Conservation (phyloP, 129 eudicot species). For the Glebionis coronaria region DNA sequence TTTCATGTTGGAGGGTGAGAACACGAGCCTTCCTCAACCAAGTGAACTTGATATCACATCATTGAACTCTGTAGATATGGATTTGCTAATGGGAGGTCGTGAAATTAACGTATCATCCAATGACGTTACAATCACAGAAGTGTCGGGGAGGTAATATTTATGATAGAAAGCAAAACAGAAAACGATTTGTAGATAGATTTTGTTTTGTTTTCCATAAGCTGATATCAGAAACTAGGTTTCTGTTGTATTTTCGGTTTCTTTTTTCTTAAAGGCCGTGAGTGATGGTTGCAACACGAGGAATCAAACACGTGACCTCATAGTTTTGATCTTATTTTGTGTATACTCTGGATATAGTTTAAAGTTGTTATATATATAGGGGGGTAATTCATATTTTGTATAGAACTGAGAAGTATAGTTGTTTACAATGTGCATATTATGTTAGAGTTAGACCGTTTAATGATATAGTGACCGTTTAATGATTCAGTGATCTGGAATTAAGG, state of each 20-base stretch:
- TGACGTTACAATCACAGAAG: constrained; percentile 36
- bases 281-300: constrained; percentile 8
- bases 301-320: constrained; percentile 2
- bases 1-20: constrained; percentile 78
- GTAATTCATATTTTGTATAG: no score
- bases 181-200: constrained; percentile 13
- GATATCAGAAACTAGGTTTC: constrained; percentile 19
- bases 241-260: constrained; percentile 23
- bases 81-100: constrained; percentile 40
- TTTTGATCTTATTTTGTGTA: constrained; percentile 22
- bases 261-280: constrained; percentile 29
- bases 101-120: constrained; percentile 33
- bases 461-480: no score
- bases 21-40: constrained; percentile 61
- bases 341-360: not conserved
- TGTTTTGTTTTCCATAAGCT: constrained; percentile 19
- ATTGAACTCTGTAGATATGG: constrained; percentile 44
- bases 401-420: no score
- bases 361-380: not conserved
- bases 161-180: not conserved
- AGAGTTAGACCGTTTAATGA: no score
- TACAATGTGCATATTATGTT: no score
- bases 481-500: no score
- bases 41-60: constrained; percentile 50
- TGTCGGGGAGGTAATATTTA: constrained; percentile 31